phyloP scores from a whole-genome alignment of 1,139 yeast genomes.

The Geotrichum bryndzae region DNA sequence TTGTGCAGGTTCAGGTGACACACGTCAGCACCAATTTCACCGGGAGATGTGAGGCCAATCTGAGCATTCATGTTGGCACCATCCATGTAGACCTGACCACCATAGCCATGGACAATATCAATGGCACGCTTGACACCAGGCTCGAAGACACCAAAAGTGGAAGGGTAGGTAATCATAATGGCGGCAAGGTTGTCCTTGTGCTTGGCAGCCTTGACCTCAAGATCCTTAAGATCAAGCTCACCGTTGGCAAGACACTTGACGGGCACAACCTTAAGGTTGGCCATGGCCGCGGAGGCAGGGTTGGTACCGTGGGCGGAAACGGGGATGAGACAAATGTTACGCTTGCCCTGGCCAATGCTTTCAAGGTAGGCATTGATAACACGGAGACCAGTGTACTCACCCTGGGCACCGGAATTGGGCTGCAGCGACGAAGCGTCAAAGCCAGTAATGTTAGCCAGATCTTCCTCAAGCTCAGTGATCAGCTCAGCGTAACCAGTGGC shows the following conservation, averaged over 20 bases:
- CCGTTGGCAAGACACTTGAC: slow-evolving; percentile 84
- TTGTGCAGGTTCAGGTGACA: slow-evolving; percentile 95
- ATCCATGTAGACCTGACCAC: slow-evolving; percentile 95
- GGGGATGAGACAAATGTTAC: slow-evolving; percentile 90
- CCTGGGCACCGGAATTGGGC: slow-evolving; percentile 98
- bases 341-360: slow-evolving; percentile 60
- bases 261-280: slow-evolving; percentile 88
- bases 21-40: slow-evolving; percentile 97
- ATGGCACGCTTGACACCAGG: slow-evolving; percentile 84
- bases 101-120: slow-evolving; percentile 71
- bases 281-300: slow-evolving; percentile 98
- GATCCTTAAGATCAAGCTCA: slow-evolving; percentile 73
- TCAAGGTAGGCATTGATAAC: slow-evolving; percentile 76
- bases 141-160: slow-evolving; percentile 93
- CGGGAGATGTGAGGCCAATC: slow-evolving; percentile 95
- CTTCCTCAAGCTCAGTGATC: slow-evolving; percentile 69
- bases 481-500: slow-evolving; percentile 77
- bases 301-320: slow-evolving; percentile 98
- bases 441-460: slow-evolving; percentile 91
- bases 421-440: slow-evolving; percentile 85
- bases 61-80: slow-evolving; percentile 99
- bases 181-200: slow-evolving; percentile 72
- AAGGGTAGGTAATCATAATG: slow-evolving; percentile 94
- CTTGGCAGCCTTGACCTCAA: slow-evolving; percentile 65
- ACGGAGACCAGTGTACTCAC: slow-evolving; percentile 91